Conservation (phyloP, 495 filamentous ascomycete genomes). For the Penicillium daleae region DNA sequence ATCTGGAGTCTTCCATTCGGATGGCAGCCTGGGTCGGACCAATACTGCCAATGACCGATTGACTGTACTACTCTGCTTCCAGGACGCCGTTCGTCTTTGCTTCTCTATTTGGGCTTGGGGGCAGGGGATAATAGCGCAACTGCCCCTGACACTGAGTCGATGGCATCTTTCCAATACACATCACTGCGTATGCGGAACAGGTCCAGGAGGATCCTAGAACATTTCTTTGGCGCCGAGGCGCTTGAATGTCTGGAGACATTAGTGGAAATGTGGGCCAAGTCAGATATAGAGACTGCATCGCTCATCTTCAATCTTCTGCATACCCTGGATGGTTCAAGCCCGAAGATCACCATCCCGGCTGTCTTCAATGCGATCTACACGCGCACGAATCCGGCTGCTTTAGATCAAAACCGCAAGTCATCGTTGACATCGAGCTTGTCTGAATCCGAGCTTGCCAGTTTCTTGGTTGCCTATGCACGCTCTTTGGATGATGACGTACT, state of each 20-base stretch:
- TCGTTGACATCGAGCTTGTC: slow-evolving; percentile 81
- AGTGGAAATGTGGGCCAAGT: slow-evolving; percentile 75
- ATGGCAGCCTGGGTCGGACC: slow-evolving; percentile 72
- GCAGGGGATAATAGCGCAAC: slow-evolving; percentile 59
- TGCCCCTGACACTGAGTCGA: slow-evolving; percentile 66
- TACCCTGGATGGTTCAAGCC: slow-evolving; percentile 86
- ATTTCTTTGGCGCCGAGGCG: slow-evolving; percentile 91
- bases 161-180: slow-evolving; percentile 86
- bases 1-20: slow-evolving; percentile 84
- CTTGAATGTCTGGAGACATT: slow-evolving; percentile 92
- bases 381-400: slow-evolving; percentile 78
- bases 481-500: slow-evolving; percentile 97
- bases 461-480: slow-evolving; percentile 84
- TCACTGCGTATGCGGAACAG: slow-evolving; percentile 88
- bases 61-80: slow-evolving; percentile 93
- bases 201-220: slow-evolving; percentile 83
- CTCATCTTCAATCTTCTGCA: slow-evolving; percentile 82
- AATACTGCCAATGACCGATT: slow-evolving; percentile 89
- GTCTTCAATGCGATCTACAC: slow-evolving; percentile 97
- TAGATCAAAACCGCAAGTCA: slow-evolving; percentile 81
- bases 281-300: slow-evolving; percentile 41
- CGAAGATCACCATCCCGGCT: slow-evolving; percentile 92
- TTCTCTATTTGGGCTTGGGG: slow-evolving; percentile 97
- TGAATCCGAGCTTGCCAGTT: slow-evolving; percentile 81
- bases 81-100: slow-evolving; percentile 89